phyloP scores from a whole-genome alignment of 805 yeast genomes.

The Tanozyma kutaoensis region DNA sequence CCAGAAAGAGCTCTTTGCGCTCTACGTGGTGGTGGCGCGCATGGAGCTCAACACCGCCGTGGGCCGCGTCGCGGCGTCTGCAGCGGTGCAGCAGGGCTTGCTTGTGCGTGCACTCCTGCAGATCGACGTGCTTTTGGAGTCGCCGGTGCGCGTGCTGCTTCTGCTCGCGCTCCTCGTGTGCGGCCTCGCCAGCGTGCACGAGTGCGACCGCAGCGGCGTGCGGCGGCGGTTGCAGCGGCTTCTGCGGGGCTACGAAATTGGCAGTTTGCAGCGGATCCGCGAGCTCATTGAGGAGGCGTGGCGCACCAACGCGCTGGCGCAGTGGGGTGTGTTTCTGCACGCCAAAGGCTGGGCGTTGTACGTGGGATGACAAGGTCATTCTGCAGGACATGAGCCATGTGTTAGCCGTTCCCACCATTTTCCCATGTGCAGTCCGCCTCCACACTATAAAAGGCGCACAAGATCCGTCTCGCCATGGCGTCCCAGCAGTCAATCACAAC shows the following conservation, averaged over 20 bases:
- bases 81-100: conserved; percentile 3
- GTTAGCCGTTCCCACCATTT: neutral
- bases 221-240: conserved; percentile 3
- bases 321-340: conserved; percentile 7
- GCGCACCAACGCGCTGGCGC: conserved; percentile 4
- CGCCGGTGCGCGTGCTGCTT: conserved; percentile 6
- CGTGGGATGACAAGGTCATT: conserved; percentile 3
- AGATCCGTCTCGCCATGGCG: neutral
- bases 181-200: neutral
- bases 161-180: conserved; percentile 4
- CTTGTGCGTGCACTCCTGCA: conserved; percentile 4
- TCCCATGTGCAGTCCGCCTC: neutral
- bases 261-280: conserved; percentile 7
- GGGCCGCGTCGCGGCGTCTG: conserved; percentile 3
- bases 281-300: conserved; percentile 7
- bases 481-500: neutral
- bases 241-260: conserved; percentile 4
- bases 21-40: conserved; percentile 4
- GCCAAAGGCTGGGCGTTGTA: conserved; percentile 8
- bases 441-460: neutral
- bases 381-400: neutral
- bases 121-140: conserved; percentile 3
- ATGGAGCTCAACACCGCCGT: conserved; percentile 5
- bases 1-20: conserved; percentile 8
- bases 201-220: neutral